These are phyloP conservation scores for Lyophyllum decastes DNA, from an alignment of 768 basidiomycete species.

Conservation along the genomic window DNA sequence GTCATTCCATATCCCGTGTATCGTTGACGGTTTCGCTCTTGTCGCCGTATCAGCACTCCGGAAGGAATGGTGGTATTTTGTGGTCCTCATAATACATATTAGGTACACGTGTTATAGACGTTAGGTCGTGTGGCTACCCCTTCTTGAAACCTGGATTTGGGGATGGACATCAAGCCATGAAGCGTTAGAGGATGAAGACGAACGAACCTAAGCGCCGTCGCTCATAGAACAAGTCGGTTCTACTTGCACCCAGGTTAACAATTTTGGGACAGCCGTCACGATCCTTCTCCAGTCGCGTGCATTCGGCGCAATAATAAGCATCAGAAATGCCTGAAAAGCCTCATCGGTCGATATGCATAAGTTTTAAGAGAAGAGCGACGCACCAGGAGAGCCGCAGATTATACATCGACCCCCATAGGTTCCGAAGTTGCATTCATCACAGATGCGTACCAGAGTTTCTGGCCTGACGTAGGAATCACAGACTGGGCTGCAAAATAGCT, in stretches of 20 bases:
- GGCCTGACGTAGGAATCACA: constrained; percentile 99
- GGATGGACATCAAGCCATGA: no score
- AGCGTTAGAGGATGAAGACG: constrained; percentile 16
- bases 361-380: constrained; percentile 17
- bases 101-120: not conserved
- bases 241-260: constrained; percentile 92
- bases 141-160: constrained; percentile 67
- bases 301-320: constrained; percentile 98
- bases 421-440: constrained; percentile 99
- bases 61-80: not conserved
- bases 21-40: constrained; percentile 23
- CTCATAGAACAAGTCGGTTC: constrained; percentile 93
- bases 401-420: constrained; percentile 98
- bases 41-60: not conserved
- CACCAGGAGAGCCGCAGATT: constrained; percentile 95
- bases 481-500: constrained; percentile 66
- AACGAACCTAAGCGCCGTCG: constrained; percentile 76
- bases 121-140: constrained; percentile 30
- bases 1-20: constrained; percentile 68
- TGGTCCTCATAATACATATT: constrained; percentile 5
- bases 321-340: constrained; percentile 83
- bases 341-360: not conserved
- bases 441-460: constrained; percentile 96
- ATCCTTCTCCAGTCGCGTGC: constrained; percentile 95
- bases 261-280: constrained; percentile 99